Evolutionary conservation across 495 filamentous ascomycete genomes (phyloP), one percentile per base, ranked within the genome.

Genomic region (Lepidopterella palustris): DNA sequence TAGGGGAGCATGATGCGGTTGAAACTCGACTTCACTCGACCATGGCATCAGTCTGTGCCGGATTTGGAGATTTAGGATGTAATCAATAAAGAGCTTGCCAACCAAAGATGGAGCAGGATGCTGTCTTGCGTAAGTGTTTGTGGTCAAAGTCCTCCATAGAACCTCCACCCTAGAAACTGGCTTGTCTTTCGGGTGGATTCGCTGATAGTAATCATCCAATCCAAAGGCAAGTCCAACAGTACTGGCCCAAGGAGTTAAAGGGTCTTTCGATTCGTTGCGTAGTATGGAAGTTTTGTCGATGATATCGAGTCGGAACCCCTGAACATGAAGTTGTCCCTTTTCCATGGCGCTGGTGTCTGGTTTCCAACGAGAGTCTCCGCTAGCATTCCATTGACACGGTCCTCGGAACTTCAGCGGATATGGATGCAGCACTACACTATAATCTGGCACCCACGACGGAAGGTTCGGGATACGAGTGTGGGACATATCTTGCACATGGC

Each of bases 391-490:
- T 10, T 39, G 15, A 5, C 29, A 31, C 20, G 53, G 45, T 3
- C 57, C 48, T 1, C 62, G 57, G 28, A 49, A 60, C 13, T 47
- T 53, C 6, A 65, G 53, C 23, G 58, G 54, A 51, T 58, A 65
- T 9, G 58, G 58, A 39, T 54, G 27, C 9, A 62, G 42, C 0
- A 29, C 28, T 8, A 60, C 60, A 29, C 35, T 55, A 49, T 55
- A 59, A 28, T 66, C 63, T 15, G 63, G 63, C 4, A 66, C 63
- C 63, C 63, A 66, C 18, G 59, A 61, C n/a, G 63, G 63, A n/a
- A 66, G 55, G 27, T 55, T 52, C 5, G 55, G 54, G 1, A 66
- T 58, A 20, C 25, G 35, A 9, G 59, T 66, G 21, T 18, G 58
- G 48, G 58, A 58, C 1, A 31, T 53, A 55, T 62, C 59, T 45